phyloP scores from a whole-genome alignment of 2,329 filamentous ascomycete species.

The Tolypocladium ophioglossoides region DNA sequence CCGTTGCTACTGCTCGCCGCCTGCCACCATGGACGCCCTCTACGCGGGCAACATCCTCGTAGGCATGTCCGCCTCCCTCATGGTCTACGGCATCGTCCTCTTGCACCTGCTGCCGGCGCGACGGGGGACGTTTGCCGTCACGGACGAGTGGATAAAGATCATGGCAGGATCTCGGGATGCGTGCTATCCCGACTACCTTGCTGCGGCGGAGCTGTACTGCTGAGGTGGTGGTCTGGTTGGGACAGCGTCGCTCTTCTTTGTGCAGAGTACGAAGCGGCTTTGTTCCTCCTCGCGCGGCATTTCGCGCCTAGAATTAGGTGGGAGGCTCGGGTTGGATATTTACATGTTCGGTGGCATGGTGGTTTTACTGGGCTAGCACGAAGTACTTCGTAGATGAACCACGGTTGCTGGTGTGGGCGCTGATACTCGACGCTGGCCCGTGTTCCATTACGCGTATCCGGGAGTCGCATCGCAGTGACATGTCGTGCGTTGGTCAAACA shows the following conservation, averaged over 20 bases:
- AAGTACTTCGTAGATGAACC: too few relatives aligned
- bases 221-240: neutral
- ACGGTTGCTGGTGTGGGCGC: neutral
- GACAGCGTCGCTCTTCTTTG: neutral
- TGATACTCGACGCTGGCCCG: too few relatives aligned
- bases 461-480: neutral
- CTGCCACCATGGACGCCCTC: neutral
- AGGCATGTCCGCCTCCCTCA: neutral
- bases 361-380: neutral
- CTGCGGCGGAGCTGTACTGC: neutral
- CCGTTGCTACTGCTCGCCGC: neutral
- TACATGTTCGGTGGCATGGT: neutral
- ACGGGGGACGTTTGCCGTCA: neutral
- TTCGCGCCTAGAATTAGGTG: too few relatives aligned
- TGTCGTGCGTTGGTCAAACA: neutral
- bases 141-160: neutral
- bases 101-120: neutral
- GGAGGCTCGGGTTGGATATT: neutral
- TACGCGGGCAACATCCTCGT: neutral
- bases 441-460: too few relatives aligned
- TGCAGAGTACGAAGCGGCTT: neutral
- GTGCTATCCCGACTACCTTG: neutral
- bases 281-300: neutral
- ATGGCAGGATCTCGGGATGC: neutral
- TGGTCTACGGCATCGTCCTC: neutral